Base-by-base conservation (phyloP, 345 rosid genomes). In the Sapria himalayana region DNA sequence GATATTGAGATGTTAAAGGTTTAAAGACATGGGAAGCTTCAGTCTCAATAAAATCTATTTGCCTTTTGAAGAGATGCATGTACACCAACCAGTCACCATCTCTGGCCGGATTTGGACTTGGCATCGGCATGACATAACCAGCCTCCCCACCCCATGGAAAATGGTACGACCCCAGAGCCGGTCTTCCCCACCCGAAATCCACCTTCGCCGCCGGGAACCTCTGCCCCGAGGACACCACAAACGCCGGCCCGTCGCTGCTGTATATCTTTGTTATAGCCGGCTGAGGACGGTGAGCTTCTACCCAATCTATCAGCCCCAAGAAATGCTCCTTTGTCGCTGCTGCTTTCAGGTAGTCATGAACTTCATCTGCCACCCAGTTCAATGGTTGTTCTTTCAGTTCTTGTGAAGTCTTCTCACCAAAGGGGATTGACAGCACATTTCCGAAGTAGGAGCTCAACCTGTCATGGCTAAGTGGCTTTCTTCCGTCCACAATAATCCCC, bases 181-280 rank as follows among this genome's bases (percentile, higher is more conserved):
- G 73, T 18, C 46, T 50, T 24, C 73, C 76, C 72, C 72, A 70
- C 43, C 76, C 76, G 23, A 73, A 77, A 43, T 81, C 66, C 13
- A 72, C 56, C 43, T 45, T 38, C 1, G 25, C 21, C 19, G 59
- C 65, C 1, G 89, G 81, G 39, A 81, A 74, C 21, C 49, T 51
- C 27, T 60, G 78, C 5, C 93, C 89, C 1, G 85, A 81, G 7
- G 93, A 81, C 37, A 81, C 76, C 48, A 77, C 89, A 17, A 81
- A 54, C 1, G 84, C 72, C 0, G 85, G 82, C 11, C 64, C 73
- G 3, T 64, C 74, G 0, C 62, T 59, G 0, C 47, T 51, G 37
- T 74, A 77, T 16, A 81, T 64, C 68, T 56, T 81, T 16, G 81
- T 51, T 45, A 69, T 3, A 9, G 62, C 59, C 1, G 68, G 69